Evolutionary conservation across 2,329 filamentous ascomycete genomes (phyloP).

Genomic region (Phyllosticta citribraziliensis): DNA sequence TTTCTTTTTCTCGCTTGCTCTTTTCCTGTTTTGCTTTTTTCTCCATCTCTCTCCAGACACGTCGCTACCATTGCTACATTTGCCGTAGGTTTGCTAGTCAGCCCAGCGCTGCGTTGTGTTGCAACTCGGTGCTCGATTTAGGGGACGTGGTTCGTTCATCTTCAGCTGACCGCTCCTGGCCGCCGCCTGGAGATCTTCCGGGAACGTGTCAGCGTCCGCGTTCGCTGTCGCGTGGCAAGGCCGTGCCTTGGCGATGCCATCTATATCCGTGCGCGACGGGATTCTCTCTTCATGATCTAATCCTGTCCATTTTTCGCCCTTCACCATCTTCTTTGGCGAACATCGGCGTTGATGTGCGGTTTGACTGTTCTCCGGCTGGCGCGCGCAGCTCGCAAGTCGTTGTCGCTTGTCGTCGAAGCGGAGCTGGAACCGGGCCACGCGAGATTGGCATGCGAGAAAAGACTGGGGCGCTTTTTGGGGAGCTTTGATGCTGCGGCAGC

Average conservation of each 20-base stretch:
- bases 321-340: neutral
- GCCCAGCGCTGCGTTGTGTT: no score
- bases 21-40: no score
- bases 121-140: neutral
- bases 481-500: neutral
- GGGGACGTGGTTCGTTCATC: neutral
- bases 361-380: neutral
- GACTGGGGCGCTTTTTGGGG: neutral
- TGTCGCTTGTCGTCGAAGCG: neutral
- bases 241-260: neutral
- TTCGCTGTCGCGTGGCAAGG: neutral
- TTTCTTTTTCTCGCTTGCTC: no score
- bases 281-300: neutral
- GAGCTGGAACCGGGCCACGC: neutral
- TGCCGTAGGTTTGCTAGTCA: no score
- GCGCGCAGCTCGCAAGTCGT: neutral
- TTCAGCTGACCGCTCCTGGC: neutral
- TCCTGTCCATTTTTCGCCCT: neutral
- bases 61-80: no score
- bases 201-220: neutral
- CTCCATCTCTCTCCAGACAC: no score
- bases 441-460: neutral
- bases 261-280: neutral
- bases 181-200: neutral
- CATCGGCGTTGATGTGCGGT: neutral